Conservation (phyloP, 345 rosid genomes). For the Acer negundo region DNA sequence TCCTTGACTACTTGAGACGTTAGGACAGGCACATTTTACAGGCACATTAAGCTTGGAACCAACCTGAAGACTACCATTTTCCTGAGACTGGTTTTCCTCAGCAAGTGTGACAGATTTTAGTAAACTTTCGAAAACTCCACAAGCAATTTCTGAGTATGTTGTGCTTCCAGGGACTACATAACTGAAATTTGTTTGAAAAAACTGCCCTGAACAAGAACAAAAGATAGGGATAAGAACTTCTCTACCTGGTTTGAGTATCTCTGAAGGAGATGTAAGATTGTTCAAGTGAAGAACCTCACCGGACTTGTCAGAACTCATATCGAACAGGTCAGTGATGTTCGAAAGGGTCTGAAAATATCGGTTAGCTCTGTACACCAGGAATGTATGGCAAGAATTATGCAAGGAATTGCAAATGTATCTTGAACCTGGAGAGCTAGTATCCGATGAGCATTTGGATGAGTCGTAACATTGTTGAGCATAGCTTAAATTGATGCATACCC, state of each 20-base stretch:
- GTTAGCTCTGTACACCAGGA: slow-evolving; percentile 49
- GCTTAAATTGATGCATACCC: slow-evolving; percentile 15
- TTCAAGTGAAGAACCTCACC: slow-evolving; percentile 31
- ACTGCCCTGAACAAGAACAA: slow-evolving; percentile 42
- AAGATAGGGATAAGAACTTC: slow-evolving; percentile 50
- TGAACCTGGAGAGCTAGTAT: slow-evolving; percentile 36
- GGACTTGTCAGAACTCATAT: slow-evolving; percentile 15
- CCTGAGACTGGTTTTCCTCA: slow-evolving; percentile 31
- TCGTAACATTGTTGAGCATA: slow-evolving; percentile 49
- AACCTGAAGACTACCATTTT: slow-evolving; percentile 1
- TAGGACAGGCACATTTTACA: slow-evolving; percentile 63
- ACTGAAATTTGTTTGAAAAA: slow-evolving; percentile 36
- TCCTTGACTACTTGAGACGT: background rate
- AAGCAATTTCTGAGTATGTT: slow-evolving; percentile 37
- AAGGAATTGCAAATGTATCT: slow-evolving; percentile 47
- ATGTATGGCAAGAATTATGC: slow-evolving; percentile 39
- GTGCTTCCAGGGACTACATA: slow-evolving; percentile 28
- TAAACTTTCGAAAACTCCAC: slow-evolving; percentile 49
- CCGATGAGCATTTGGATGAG: slow-evolving; percentile 31
- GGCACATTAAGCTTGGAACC: slow-evolving; percentile 43
- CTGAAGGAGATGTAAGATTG: slow-evolving; percentile 21
- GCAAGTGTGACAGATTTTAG: slow-evolving; percentile 32
- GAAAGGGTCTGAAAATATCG: slow-evolving; percentile 33
- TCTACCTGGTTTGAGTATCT: slow-evolving; percentile 35
- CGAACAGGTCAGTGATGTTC: slow-evolving; percentile 40